Evolutionary conservation across 2,329 filamentous ascomycete genomes (phyloP).

Genomic region (Claviceps monticola): DNA sequence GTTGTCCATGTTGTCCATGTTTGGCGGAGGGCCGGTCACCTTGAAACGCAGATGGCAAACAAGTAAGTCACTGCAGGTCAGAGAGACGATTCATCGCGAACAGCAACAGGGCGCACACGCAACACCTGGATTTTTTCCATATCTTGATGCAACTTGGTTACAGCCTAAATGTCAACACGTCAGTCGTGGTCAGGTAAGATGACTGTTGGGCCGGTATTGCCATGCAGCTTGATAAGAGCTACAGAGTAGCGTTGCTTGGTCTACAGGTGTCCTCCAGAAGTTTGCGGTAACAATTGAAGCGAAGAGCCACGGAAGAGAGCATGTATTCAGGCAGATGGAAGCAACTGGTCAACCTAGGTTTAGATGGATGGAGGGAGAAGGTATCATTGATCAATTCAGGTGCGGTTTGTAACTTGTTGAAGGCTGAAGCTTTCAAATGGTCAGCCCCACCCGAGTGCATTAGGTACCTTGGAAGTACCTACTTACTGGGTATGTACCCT

Average conservation of each 20-base stretch:
- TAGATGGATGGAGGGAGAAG: neutral
- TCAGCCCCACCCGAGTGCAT: no score
- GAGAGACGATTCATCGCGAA: neutral
- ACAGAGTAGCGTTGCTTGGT: neutral
- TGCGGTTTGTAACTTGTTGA: no score
- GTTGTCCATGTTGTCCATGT: neutral
- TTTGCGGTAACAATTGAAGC: neutral
- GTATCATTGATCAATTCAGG: no score
- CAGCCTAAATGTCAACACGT: neutral
- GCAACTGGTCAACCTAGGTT: neutral
- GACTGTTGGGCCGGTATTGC: neutral
- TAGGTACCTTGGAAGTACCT: no score
- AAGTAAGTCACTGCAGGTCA: neutral
- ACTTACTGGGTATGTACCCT: no score
- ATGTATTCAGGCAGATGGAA: neutral
- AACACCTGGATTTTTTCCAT: neutral
- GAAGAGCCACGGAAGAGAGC: neutral
- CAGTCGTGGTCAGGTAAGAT: neutral
- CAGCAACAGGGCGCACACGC: neutral
- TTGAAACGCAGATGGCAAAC: slow-evolving; percentile 2
- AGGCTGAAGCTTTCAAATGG: no score
- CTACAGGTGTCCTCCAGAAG: neutral
- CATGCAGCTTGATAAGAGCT: neutral
- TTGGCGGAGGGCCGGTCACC: neutral
- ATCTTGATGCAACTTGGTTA: slow-evolving; percentile 1